A percentile compares a stretch with the other conserved stretches of the same genome.
Conservation (phyloP, 257 asterid genomes). For the Linaria vulgaris region DNA sequence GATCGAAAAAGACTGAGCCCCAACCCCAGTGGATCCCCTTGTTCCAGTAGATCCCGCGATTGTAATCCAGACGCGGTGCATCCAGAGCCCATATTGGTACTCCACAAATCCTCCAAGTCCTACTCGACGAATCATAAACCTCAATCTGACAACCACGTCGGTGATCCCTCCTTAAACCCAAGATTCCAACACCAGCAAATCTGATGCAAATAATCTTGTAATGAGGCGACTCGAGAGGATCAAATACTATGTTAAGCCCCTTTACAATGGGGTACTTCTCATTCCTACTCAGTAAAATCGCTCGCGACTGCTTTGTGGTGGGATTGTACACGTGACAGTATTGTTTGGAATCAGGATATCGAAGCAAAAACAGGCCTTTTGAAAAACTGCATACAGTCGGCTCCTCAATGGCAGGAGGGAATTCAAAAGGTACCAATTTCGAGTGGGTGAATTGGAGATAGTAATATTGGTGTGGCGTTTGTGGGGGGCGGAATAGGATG, state of each 20-base stretch:
- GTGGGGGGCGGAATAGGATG: constrained; percentile 21
- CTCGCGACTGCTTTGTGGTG: constrained; percentile 32
- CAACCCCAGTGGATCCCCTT: constrained; percentile 36
- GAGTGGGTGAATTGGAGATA: constrained; percentile 13
- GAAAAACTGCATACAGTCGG: constrained; percentile 35
- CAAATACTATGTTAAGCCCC: constrained; percentile 35
- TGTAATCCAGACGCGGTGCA: constrained; percentile 19
- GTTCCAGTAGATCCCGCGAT: constrained; percentile 34
- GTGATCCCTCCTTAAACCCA: constrained; percentile 22
- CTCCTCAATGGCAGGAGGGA: constrained; percentile 21
- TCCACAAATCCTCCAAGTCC: constrained; percentile 30
- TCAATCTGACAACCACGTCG: constrained; percentile 34
- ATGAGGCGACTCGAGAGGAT: constrained; percentile 31
- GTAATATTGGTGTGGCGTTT: constrained; percentile 19
- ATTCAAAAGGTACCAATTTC: constrained; percentile 20
- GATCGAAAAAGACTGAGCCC: constrained; percentile 29
- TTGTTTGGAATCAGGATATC: constrained; percentile 15
- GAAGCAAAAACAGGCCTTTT: constrained; percentile 41
- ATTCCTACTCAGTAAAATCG: constrained; percentile 15
- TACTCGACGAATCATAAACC: constrained; percentile 29
- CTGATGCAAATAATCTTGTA: constrained; percentile 36
- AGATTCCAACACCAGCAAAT: constrained; percentile 22
- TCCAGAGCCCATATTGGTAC: constrained; percentile 31
- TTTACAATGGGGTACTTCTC: constrained; percentile 4
- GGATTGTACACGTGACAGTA: constrained; percentile 38